phyloP scores from a whole-genome alignment of 2,329 filamentous ascomycete genomes.

The Diaporthe sp. region DNA sequence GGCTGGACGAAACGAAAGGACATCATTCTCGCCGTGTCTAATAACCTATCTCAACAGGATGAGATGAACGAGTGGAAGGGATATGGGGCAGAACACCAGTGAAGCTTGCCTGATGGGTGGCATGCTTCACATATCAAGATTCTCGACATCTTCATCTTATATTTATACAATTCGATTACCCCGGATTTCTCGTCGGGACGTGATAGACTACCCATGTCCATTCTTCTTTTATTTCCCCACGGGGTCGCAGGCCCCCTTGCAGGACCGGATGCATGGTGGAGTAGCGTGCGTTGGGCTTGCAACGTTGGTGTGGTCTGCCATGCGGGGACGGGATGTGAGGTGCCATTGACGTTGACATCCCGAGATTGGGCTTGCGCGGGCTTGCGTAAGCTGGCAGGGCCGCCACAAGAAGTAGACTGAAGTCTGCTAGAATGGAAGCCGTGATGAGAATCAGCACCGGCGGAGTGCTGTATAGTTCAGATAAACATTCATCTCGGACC shows the following conservation, averaged over 20 bases:
- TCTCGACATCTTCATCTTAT: neutral
- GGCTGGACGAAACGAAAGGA: neutral
- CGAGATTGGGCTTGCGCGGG: constrained; percentile 19
- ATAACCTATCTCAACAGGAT: neutral
- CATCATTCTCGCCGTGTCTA: neutral
- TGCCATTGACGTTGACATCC: constrained; percentile 11
- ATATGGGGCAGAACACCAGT: neutral
- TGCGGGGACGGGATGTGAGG: constrained; percentile 18
- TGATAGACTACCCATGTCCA: neutral
- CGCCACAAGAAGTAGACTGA: neutral
- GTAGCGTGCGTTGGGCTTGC: neutral
- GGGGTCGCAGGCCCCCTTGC: neutral
- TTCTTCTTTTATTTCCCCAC: neutral
- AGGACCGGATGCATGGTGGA: constrained; percentile 16
- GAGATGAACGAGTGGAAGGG: constrained; percentile 18
- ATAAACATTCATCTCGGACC: neutral
- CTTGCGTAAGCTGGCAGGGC: constrained; percentile 9
- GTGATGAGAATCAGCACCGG: neutral
- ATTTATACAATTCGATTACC: neutral
- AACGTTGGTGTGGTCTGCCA: neutral
- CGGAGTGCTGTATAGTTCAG: no score
- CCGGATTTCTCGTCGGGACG: neutral
- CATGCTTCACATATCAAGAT: neutral
- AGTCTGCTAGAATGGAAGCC: no score
- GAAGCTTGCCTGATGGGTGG: neutral